Evolutionary conservation across 345 rosid genomes (phyloP), one percentile per base, ranked within the genome.

Genomic region (Eucalyptus pauciflora): DNA sequence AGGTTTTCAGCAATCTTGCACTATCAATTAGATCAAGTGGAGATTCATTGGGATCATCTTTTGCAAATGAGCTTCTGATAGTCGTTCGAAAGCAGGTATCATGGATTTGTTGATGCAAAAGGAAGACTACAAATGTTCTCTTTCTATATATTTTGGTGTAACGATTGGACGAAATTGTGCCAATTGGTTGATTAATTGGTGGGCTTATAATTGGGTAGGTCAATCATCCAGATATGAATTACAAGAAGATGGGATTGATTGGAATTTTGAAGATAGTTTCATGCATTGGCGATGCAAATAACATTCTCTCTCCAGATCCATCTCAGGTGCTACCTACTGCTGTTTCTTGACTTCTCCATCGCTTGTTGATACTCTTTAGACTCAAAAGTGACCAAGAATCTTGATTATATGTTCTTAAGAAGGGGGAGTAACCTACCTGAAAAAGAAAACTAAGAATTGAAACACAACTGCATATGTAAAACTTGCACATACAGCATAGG

Each of bases 191-290:
- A 37, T 22, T 76, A 41, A 41, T 76, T 58, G 41, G 76, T 87
- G 80, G 45, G 49, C 46, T 87, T 62, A 37, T 79, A 20, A 51
- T 87, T 88, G 87, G 89, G 54, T 93, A 97, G 99, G 94, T 96
- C 71, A 94, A 91, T 92, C 99, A 97, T 92, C 92, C 96, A 25
- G 96, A 95, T 87, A 81, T 96, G 90, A 95, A 93, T 92, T 97
- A 95, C 95, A 95, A 95, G 94, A 96, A 91, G 94, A 97, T 97
- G 97, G 99, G 99, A 13, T 86, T 96, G 88, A 95, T 96, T 86
- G 99, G 99, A 88, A 93, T 92, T 85, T 91, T 97, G 87, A 94
- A 95, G 93, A 93, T 96, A 83, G 94, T 96, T 86, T 94, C 97
- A 54, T 92, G 94, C 92, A 92, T 97, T 86, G 96, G 94, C 22